Percentiles rank a stretch among this genome's conserved stretches.
Evolutionary conservation across 1,284 basidiomycete genomes (phyloP).

Genomic region (Taiwanofungus camphoratus): DNA sequence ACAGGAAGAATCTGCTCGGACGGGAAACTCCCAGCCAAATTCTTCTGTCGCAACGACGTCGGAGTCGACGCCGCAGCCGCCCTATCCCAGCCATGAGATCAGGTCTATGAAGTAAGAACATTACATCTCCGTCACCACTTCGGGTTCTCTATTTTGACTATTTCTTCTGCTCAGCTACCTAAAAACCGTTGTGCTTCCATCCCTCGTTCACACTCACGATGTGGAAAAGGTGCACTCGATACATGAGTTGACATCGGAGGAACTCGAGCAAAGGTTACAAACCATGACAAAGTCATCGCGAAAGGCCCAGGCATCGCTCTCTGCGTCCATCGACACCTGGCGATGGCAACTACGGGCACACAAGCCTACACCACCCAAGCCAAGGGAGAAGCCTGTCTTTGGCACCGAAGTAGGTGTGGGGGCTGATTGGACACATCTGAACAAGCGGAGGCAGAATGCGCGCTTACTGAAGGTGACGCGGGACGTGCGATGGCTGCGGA

Average conservation of each 20-base stretch:
- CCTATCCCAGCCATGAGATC: slow-evolving; percentile 40
- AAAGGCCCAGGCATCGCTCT: slow-evolving; percentile 15
- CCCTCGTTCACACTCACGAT: slow-evolving; percentile 33
- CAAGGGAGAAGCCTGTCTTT: slow-evolving; percentile 23
- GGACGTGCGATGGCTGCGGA: slow-evolving; percentile 30
- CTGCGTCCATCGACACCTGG: slow-evolving; percentile 30
- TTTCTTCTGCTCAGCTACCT: slow-evolving; percentile 40
- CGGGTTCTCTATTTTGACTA: not conserved
- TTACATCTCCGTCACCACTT: not conserved
- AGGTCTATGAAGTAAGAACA: slow-evolving; percentile 45
- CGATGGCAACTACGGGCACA: slow-evolving; percentile 30
- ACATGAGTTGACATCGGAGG: slow-evolving; percentile 27
- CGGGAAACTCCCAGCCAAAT: slow-evolving; percentile 10
- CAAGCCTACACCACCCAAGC: slow-evolving; percentile 7
- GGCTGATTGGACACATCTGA: slow-evolving; percentile 52
- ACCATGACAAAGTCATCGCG: slow-evolving; percentile 26
- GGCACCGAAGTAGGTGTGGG: slow-evolving; percentile 44
- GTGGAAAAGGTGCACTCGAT: slow-evolving; percentile 40
- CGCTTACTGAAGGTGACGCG: slow-evolving; percentile 27
- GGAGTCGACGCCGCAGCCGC: slow-evolving; percentile 19
- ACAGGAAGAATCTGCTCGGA: slow-evolving; percentile 20
- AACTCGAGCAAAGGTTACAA: slow-evolving; percentile 23
- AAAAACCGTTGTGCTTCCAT: slow-evolving; percentile 46
- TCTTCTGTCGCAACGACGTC: slow-evolving; percentile 2
- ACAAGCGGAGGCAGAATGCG: slow-evolving; percentile 41